A percentile compares a stretch with the other conserved stretches of the same genome.
phyloP scores from a whole-genome alignment of 2,329 filamentous ascomycete species.

The Pleoardoris graminearum region DNA sequence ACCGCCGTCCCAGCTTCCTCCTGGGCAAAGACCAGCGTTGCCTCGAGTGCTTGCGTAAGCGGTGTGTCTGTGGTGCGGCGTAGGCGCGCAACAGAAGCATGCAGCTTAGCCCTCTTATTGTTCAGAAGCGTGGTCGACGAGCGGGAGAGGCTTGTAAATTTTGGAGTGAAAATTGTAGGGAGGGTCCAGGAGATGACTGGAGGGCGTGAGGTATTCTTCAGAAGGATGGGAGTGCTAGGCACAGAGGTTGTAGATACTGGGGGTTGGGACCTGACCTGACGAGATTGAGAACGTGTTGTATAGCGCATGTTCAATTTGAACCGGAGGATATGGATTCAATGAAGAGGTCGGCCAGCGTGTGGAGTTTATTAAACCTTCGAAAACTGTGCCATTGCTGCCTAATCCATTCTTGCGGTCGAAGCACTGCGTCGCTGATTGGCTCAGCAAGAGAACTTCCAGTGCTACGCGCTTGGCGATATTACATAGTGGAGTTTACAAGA shows the following conservation, averaged over 20 bases:
- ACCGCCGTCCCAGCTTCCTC: slow-evolving; percentile 56
- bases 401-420: too few relatives aligned
- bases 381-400: neutral
- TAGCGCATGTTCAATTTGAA: slow-evolving; percentile 2
- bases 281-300: slow-evolving; percentile 7
- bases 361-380: too few relatives aligned
- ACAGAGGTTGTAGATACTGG: neutral
- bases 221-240: neutral
- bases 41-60: neutral
- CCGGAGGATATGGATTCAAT: too few relatives aligned
- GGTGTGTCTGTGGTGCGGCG: neutral
- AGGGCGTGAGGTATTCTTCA: neutral
- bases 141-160: slow-evolving; percentile 1
- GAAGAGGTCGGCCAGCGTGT: too few relatives aligned
- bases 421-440: too few relatives aligned
- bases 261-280: neutral
- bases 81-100: neutral
- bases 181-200: neutral
- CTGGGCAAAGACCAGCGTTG: slow-evolving; percentile 53
- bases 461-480: neutral
- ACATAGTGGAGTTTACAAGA: slow-evolving; percentile 6
- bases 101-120: slow-evolving; percentile 1
- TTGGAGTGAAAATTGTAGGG: neutral
- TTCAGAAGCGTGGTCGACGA: neutral
- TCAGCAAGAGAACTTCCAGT: too few relatives aligned